These are phyloP conservation scores for Tremella fuciformis DNA, from an alignment of 768 basidiomycete species.

Conservation along the genomic window DNA sequence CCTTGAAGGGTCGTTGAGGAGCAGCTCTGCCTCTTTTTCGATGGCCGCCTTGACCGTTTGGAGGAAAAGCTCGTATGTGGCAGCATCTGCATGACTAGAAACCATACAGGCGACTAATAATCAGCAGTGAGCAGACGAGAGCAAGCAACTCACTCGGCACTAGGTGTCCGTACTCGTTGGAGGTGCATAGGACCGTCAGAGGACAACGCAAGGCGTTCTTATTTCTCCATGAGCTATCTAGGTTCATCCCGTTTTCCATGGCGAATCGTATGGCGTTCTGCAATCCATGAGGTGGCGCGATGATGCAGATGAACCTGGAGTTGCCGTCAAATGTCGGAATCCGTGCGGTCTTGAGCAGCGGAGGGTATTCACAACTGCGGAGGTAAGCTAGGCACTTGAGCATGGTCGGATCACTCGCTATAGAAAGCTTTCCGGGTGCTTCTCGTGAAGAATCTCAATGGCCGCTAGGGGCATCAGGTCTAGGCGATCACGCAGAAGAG, in stretches of 20 bases:
- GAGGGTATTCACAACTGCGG: too few relatives aligned
- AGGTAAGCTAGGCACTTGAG: too few relatives aligned
- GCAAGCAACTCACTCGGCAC: conserved; percentile 13
- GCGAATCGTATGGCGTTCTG: conserved; percentile 5
- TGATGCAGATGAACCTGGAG: too few relatives aligned
- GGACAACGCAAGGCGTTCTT: conserved; percentile 19
- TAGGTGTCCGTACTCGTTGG: conserved; percentile 8
- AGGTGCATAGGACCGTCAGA: conserved; percentile 8
- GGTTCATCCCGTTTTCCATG: neutral
- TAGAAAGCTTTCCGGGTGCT: conserved; percentile 7
- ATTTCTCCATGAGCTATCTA: conserved; percentile 17
- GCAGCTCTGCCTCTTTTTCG: too few relatives aligned
- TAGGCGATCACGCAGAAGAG: neutral
- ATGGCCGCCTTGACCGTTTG: too few relatives aligned
- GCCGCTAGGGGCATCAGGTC: neutral
- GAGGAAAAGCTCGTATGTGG: conserved; percentile 4
- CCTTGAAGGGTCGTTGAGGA: too few relatives aligned
- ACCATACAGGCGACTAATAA: conserved; percentile 12
- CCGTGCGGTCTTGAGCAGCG: too few relatives aligned
- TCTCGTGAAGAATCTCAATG: conserved; percentile 1
- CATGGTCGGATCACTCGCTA: neutral
- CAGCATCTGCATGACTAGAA: neutral
- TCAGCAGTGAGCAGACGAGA: too few relatives aligned
- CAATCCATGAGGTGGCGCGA: neutral
- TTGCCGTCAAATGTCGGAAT: too few relatives aligned